Evolutionary conservation across 2,329 filamentous ascomycete genomes (phyloP).

Genomic region (Colletotrichum sp.): DNA sequence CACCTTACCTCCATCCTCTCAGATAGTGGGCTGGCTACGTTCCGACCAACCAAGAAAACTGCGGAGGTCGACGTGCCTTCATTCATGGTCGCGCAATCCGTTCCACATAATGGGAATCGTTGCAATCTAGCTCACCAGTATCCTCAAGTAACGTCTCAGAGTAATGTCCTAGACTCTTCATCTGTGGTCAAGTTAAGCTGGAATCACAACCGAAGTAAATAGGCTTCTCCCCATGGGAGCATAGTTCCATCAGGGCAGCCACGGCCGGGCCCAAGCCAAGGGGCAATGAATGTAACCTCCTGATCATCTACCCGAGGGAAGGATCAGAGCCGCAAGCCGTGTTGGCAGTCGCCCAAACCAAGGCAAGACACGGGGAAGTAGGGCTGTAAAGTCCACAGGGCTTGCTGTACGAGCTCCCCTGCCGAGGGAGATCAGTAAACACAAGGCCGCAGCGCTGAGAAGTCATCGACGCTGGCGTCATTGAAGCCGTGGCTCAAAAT

Average conservation of each 20-base stretch:
- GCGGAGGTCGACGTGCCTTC: background rate
- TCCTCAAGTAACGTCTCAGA: background rate
- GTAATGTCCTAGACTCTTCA: background rate
- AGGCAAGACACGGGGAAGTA: background rate
- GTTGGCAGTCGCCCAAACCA: background rate
- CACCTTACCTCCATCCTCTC: background rate
- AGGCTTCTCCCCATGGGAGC: background rate
- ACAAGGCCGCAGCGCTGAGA: background rate
- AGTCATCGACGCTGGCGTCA: background rate
- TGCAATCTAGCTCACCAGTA: background rate
- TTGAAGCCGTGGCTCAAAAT: background rate
- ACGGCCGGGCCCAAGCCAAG: background rate
- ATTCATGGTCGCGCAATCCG: background rate
- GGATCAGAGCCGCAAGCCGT: background rate
- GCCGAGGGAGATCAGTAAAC: background rate
- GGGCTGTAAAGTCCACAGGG: background rate
- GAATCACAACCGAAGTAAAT: background rate
- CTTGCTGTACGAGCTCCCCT: background rate
- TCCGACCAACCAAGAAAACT: background rate
- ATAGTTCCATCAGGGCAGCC: background rate
- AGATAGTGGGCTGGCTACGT: background rate
- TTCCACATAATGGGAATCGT: background rate
- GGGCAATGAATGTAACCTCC: background rate
- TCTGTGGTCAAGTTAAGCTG: background rate
- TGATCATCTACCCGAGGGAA: background rate